Evolutionary conservation across 2,329 filamentous ascomycete species (phyloP), one percentile per base, ranked within the genome.

Genomic region (Botrytis tulipae): DNA sequence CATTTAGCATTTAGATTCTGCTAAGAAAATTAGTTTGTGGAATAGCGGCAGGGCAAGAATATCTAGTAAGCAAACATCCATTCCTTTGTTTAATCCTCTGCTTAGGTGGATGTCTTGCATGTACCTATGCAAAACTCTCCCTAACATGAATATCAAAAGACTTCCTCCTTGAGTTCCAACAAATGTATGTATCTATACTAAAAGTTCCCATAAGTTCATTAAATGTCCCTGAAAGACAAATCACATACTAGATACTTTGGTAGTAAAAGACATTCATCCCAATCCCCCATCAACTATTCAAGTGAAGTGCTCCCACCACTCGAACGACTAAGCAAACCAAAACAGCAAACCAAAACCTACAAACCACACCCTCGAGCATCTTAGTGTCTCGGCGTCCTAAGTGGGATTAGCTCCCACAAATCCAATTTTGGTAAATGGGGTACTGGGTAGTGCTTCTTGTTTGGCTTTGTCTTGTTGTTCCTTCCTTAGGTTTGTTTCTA

Each of bases 391-490:
- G 44, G 63, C 63, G 29, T 25, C 44, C 44, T 37, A 67, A 25
- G 37, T 51, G 14, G 63, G 63, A 67, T 51, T 67, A 67, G 63
- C 22, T 51, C n/a, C 44, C 44, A 67, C 32, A n/a, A 51, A 51
- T 29, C 5, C 2, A 40, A 25, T 44, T 67, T 37, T 67, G 18
- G 18, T 46, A 51, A 67, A 51, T 25, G n/a, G 18, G 48, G 1
- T 25, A n/a, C 10, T 51, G 18, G 48, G 0, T 25, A n/a, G 22
- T 51, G 22, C 46, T 37, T 51, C 48, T 48, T 66, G 10, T 65
- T 35, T 46, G 12, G 10, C 3, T 29, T 62, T 32, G 9, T 12
- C 20, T 62, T 32, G 29, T 62, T 4, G 16, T 32, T 35, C 9
- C 6, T 51, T 51, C 25, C 22, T 14, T n/a, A 4, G 4, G 9